Evolutionary conservation across 2,329 filamentous ascomycete species (phyloP), one percentile per base, ranked within the genome.

Genomic region (Colletotrichum lupini): DNA sequence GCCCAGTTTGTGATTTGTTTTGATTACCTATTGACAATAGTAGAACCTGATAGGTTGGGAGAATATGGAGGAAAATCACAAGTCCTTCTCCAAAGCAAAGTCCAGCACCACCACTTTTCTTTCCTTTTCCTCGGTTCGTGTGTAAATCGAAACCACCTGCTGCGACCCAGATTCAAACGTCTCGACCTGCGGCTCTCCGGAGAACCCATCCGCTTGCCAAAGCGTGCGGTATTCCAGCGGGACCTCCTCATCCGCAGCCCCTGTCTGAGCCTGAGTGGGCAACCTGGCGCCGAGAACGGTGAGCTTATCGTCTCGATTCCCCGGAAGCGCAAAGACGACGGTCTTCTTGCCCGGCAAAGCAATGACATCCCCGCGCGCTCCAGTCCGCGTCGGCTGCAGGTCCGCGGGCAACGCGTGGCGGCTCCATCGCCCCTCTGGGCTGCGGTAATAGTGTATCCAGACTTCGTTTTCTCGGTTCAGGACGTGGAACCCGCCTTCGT

Each of bases 361-460:
- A 24, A 66, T 35, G 12, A 71, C 67, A 6, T 73, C 71, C 9
- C 71, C 71, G 2, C 71, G 60, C 5, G 67, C 60, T 16, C 71
- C 71, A 5, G 71, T 73, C 56, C 67, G 55, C 67, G 71, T 73
- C 28, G 71, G 71, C 22, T n/a, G 60, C 46, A 26, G 59, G 46
- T 19, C 49, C 19, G 42, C 42, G 3, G 67, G 71, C n/a, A 73
- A 32, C 60, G 61, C 61, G 35, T 61, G 16, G 14, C 49, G 68
- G 14, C 60, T 70, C 71, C 71, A 74, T 16, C 19, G 8, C 5
- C 72, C 68, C 53, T 1, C 57, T 16, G 62, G 62, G 12, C 52
- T 62, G 49, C 72, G 72, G 52, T 63, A 60, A 58, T 74, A 74
- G 32, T 74, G 72, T 42, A 59, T 68, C 72, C 72, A 74, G 52